A percentile compares a stretch with the other conserved stretches of the same genome.
Evolutionary conservation across 148 eudicot species (phyloP).

Genomic region (Rhododendron williamsianum): DNA sequence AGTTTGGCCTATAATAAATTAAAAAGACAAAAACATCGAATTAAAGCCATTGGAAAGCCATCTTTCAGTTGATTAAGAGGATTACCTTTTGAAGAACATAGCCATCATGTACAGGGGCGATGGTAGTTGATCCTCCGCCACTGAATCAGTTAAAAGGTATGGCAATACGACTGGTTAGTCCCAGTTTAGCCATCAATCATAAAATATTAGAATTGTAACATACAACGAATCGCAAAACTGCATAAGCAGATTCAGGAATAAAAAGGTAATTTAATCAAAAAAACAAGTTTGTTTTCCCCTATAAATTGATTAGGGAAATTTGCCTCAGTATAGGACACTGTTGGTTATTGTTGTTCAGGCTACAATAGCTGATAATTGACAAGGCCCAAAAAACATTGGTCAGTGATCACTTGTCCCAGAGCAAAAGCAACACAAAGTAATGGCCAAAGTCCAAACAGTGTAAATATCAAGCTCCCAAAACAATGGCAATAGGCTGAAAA

Average conservation of each 20-base stretch:
- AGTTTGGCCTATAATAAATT: background rate
- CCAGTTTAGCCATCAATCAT: constrained; percentile 1
- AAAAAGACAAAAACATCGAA: background rate
- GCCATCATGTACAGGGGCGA: constrained; percentile 99
- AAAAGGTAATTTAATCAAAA: background rate
- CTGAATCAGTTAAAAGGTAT: constrained; percentile 35
- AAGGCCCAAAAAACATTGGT: background rate
- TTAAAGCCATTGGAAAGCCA: background rate
- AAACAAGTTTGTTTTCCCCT: background rate
- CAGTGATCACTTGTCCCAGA: background rate
- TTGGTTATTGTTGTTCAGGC: background rate
- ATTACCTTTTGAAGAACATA: constrained; percentile 96
- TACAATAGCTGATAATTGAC: background rate
- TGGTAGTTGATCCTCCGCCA: constrained; percentile 96
- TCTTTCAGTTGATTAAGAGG: background rate
- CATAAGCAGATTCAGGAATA: background rate
- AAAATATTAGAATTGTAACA: background rate
- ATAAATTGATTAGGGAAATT: background rate
- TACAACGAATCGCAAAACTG: background rate
- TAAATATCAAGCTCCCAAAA: background rate
- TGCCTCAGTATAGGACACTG: background rate
- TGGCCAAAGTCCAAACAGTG: background rate
- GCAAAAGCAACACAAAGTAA: background rate
- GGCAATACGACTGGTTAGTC: constrained; percentile 5
- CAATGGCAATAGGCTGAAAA: background rate